Evolutionary conservation across 2,329 filamentous ascomycete genomes (phyloP).

Genomic region (Ambrosiella beaveri): DNA sequence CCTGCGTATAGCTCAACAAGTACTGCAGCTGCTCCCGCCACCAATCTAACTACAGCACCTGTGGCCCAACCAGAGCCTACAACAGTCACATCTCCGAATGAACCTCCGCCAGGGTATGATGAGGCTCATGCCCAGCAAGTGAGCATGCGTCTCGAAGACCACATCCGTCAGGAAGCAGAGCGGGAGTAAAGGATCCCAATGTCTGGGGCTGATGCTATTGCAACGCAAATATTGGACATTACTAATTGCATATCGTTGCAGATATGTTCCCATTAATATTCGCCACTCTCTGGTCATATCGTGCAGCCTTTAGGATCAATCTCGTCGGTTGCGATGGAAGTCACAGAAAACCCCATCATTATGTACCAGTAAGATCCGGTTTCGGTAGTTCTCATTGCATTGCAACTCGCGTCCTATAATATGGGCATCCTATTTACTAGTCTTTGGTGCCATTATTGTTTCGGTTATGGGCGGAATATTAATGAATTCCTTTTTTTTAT

Average conservation of each 20-base stretch:
- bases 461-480: no score
- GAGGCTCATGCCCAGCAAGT: slow-evolving; percentile 64
- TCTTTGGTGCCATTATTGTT: no score
- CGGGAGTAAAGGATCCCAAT: slow-evolving; percentile 23
- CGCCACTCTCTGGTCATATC: no score
- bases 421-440: no score
- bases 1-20: slow-evolving; percentile 46
- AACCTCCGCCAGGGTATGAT: slow-evolving; percentile 82
- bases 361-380: no score
- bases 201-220: not conserved
- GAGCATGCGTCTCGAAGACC: slow-evolving; percentile 44
- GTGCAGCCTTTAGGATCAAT: no score
- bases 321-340: no score
- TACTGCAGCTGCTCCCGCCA: slow-evolving; percentile 11
- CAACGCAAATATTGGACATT: not conserved
- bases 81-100: slow-evolving; percentile 32
- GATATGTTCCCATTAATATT: not conserved
- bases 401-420: no score
- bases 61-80: no score
- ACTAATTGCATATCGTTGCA: not conserved
- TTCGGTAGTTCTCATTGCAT: no score
- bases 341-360: no score
- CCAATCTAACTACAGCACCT: not conserved
- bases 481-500: no score
- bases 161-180: slow-evolving; percentile 57